Conservation (phyloP, 2,329 filamentous ascomycete species). For the Colletotrichum chlorophyti region DNA sequence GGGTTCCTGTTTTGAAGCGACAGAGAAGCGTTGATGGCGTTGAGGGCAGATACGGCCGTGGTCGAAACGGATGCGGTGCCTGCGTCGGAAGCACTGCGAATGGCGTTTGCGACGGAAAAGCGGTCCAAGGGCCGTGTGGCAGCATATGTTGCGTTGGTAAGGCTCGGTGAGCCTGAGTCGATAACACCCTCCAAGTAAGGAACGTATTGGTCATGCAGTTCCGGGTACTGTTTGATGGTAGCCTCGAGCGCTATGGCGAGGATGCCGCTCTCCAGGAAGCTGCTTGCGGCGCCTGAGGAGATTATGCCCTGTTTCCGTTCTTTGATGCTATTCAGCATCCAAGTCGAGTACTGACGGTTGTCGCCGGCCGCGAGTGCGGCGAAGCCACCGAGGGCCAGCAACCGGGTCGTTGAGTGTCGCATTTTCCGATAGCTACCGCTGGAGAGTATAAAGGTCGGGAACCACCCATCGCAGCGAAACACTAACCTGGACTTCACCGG, state of each 20-base stretch:
- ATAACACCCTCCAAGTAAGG: slow-evolving; percentile 29
- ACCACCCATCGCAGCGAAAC: too few relatives aligned
- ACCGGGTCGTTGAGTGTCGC: background rate
- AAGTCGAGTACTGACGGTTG: slow-evolving; percentile 26
- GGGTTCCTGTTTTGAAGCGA: slow-evolving; percentile 36
- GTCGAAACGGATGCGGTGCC: slow-evolving; percentile 14
- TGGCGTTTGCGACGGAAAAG: slow-evolving; percentile 32
- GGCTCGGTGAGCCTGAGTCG: slow-evolving; percentile 18
- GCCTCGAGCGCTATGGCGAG: slow-evolving; percentile 31
- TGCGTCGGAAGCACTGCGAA: slow-evolving; percentile 14
- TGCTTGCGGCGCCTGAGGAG: slow-evolving; percentile 30
- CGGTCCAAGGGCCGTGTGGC: slow-evolving; percentile 32
- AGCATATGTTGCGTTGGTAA: slow-evolving; percentile 23
- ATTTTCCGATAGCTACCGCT: too few relatives aligned
- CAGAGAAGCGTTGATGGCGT: slow-evolving; percentile 31
- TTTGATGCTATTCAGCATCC: slow-evolving; percentile 35
- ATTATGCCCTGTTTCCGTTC: slow-evolving; percentile 32
- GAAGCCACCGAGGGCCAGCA: slow-evolving; percentile 2
- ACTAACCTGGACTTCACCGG: too few relatives aligned
- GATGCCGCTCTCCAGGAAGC: slow-evolving; percentile 34
- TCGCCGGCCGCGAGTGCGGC: background rate
- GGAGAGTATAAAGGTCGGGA: too few relatives aligned
- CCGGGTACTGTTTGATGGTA: slow-evolving; percentile 27
- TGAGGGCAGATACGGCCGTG: slow-evolving; percentile 1
- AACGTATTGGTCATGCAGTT: slow-evolving; percentile 3